A percentile compares a stretch with the other conserved stretches of the same genome.
phyloP scores from a whole-genome alignment of 306 rosid genomes.

The Neltuma alba region DNA sequence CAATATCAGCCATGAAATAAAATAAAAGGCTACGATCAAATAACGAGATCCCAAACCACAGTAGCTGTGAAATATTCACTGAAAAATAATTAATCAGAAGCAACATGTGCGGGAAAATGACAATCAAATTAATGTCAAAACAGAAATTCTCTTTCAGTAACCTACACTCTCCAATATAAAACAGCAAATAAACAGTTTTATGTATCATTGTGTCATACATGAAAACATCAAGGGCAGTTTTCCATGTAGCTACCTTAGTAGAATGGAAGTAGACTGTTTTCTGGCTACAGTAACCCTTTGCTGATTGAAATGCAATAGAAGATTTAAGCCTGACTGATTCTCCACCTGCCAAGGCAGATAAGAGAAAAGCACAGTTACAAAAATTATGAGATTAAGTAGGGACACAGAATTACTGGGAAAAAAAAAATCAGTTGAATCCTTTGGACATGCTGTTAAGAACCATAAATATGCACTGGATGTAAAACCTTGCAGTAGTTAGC shows the following conservation, averaged over 20 bases:
- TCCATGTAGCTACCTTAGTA: slow-evolving; percentile 61
- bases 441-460: not conserved
- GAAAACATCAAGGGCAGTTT: slow-evolving; percentile 25
- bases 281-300: slow-evolving; percentile 65
- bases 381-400: slow-evolving; percentile 30
- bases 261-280: slow-evolving; percentile 68
- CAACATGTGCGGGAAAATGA: slow-evolving; percentile 19
- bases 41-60: slow-evolving; percentile 8
- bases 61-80: slow-evolving; percentile 28
- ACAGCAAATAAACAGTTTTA: slow-evolving; percentile 14
- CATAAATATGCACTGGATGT: slow-evolving; percentile 20
- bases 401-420: not conserved
- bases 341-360: slow-evolving; percentile 65
- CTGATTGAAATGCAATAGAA: slow-evolving; percentile 67
- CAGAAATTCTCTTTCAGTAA: slow-evolving; percentile 8
- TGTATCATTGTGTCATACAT: slow-evolving; percentile 15
- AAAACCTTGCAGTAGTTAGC: slow-evolving; percentile 90
- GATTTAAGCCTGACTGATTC: slow-evolving; percentile 72
- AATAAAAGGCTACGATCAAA: slow-evolving; percentile 34
- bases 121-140: slow-evolving; percentile 17
- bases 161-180: slow-evolving; percentile 15
- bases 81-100: slow-evolving; percentile 19
- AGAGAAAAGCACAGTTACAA: slow-evolving; percentile 15
- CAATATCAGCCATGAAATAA: slow-evolving; percentile 34
- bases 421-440: slow-evolving; percentile 23